Evolutionary conservation across 2,329 filamentous ascomycete genomes (phyloP).

Genomic region (Colletotrichum australisinense): DNA sequence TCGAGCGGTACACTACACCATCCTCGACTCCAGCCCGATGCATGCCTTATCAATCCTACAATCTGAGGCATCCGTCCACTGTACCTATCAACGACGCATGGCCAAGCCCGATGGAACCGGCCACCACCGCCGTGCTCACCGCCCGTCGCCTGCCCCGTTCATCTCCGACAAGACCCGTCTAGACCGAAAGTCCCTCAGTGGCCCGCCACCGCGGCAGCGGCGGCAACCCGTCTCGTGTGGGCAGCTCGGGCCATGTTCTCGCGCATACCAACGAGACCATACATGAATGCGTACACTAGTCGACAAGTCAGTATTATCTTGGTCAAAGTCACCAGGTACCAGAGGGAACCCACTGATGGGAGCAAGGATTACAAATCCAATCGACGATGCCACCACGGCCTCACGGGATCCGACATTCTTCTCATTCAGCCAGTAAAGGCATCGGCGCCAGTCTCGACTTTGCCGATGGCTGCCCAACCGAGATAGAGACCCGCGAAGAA

Average conservation of each 20-base stretch:
- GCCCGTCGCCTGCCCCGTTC: constrained; percentile 31
- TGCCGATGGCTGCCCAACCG: constrained; percentile 61
- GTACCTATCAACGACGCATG: constrained; percentile 22
- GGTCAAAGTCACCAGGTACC: constrained; percentile 2
- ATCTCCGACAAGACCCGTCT: constrained; percentile 35
- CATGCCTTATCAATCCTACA: constrained; percentile 27
- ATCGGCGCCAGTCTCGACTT: constrained; percentile 55
- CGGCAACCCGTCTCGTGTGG: constrained; percentile 30
- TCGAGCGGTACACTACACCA: constrained; percentile 6
- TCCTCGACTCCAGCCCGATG: constrained; percentile 19
- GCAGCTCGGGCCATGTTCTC: constrained; percentile 48
- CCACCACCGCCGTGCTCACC: constrained; percentile 33
- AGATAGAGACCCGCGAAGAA: constrained; percentile 58
- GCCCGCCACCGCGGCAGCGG: constrained; percentile 30
- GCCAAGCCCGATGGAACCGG: constrained; percentile 34
- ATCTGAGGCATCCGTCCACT: constrained; percentile 20
- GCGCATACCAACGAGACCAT: constrained; percentile 61
- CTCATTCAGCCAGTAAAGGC: constrained; percentile 64
- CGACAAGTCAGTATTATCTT: constrained; percentile 14
- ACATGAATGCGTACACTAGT: constrained; percentile 60
- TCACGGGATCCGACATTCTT: constrained; percentile 54
- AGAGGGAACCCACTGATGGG: constrained; percentile 55
- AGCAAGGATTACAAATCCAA: constrained; percentile 57
- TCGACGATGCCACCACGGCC: constrained; percentile 56
- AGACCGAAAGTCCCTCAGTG: constrained; percentile 35